Evolutionary conservation across 306 rosid genomes (phyloP).

Genomic region (Canavalia gladiata): DNA sequence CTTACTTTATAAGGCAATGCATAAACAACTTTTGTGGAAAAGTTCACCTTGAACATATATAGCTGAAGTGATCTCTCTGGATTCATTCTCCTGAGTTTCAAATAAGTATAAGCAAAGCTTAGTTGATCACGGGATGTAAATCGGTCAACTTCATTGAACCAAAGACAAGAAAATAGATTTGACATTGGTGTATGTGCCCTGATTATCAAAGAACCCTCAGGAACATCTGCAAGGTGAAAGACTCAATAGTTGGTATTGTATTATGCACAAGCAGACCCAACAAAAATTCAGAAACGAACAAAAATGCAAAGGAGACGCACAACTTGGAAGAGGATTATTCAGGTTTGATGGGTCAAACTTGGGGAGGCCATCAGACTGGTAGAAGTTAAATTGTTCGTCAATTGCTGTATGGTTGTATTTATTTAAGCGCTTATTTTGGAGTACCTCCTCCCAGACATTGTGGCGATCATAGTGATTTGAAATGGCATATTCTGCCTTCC

Average conservation of each 20-base stretch:
- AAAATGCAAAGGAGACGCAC: constrained; percentile 62
- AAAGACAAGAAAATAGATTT: constrained; percentile 93
- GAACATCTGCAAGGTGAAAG: constrained; percentile 75
- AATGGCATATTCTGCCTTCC: constrained; percentile 88
- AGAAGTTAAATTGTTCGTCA: constrained; percentile 79
- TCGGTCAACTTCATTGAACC: constrained; percentile 96
- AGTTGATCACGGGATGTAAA: constrained; percentile 98
- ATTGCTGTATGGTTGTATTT: constrained; percentile 86
- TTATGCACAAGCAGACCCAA: constrained; percentile 27
- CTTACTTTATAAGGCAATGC: neutral
- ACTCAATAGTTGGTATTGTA: constrained; percentile 38
- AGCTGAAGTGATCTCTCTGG: constrained; percentile 72
- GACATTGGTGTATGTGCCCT: constrained; percentile 97
- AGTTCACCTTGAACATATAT: constrained; percentile 84
- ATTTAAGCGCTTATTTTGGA: constrained; percentile 90
- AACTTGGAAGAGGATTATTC: constrained; percentile 78
- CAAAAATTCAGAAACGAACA: constrained; percentile 47
- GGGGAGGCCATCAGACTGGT: constrained; percentile 86
- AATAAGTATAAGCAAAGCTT: constrained; percentile 89
- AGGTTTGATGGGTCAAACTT: constrained; percentile 73
- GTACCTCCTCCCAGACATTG: constrained; percentile 95
- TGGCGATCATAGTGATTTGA: constrained; percentile 96
- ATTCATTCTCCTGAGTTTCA: constrained; percentile 87
- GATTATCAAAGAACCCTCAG: constrained; percentile 93
- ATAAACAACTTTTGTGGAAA: neutral